Evolutionary conservation across 1,284 basidiomycete genomes (phyloP).

Genomic region (Tremellales sp.): DNA sequence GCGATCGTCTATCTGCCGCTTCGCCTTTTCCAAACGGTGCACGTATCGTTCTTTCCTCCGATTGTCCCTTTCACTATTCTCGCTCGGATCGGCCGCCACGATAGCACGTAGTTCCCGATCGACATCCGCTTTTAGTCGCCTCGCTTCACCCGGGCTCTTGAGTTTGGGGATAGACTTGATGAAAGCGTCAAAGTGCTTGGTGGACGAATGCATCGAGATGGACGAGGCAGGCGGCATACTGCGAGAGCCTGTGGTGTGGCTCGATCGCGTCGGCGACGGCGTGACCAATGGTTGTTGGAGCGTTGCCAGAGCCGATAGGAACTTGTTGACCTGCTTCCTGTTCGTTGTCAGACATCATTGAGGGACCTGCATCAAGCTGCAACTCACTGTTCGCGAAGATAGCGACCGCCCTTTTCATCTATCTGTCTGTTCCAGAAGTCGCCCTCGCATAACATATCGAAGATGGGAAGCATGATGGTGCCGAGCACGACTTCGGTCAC

Average conservation of each 20-base stretch:
- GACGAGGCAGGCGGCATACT: conserved; percentile 8
- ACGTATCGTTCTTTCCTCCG: conserved; percentile 62
- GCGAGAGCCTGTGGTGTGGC: not conserved
- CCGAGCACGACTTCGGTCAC: conserved; percentile 79
- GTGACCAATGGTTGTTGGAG: conserved; percentile 5
- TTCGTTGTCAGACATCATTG: conserved; percentile 1
- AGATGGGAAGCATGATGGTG: conserved; percentile 73
- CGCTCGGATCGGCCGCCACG: conserved; percentile 11
- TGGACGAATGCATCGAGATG: conserved; percentile 30
- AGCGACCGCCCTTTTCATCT: conserved; percentile 58
- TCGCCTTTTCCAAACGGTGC: conserved; percentile 80
- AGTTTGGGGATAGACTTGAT: conserved; percentile 75
- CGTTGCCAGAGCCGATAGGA: conserved; percentile 52
- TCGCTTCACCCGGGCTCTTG: conserved; percentile 77
- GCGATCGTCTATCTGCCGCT: conserved; percentile 75
- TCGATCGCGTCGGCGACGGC: conserved; percentile 5
- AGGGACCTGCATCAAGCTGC: not conserved
- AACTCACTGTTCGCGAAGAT: conserved; percentile 40
- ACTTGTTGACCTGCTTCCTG: conserved; percentile 52
- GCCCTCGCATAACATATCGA: conserved; percentile 88
- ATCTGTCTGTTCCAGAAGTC: conserved; percentile 95
- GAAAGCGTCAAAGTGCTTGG: conserved; percentile 82
- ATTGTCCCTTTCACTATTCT: conserved; percentile 5
- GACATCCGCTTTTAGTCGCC: conserved; percentile 84
- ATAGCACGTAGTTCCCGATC: conserved; percentile 80